Conservation (phyloP, 1,139 yeast species). For the Torulaspora pretoriensis region DNA sequence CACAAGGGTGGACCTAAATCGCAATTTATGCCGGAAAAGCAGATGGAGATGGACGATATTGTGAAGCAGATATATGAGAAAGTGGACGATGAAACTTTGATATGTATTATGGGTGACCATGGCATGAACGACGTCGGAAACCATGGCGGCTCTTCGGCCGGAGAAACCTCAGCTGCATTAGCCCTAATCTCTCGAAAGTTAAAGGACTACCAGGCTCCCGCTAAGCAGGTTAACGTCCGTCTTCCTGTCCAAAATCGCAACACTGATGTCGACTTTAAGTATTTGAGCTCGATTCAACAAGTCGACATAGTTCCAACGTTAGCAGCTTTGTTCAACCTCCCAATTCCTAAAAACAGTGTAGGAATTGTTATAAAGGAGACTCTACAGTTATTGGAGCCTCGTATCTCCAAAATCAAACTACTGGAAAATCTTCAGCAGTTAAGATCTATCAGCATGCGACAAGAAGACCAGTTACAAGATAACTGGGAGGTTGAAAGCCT, state of each 20-base stretch:
- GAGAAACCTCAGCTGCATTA: slow-evolving; percentile 87
- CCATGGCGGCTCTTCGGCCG: slow-evolving; percentile 91
- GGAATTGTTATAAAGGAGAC: slow-evolving; percentile 66
- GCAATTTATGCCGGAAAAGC: slow-evolving; percentile 73
- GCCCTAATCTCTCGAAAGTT: slow-evolving; percentile 64
- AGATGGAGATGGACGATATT: slow-evolving; percentile 75
- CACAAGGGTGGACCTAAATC: slow-evolving; percentile 93
- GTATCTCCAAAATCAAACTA: slow-evolving; percentile 41
- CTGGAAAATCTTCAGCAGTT: slow-evolving; percentile 64
- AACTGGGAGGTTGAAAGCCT: slow-evolving; percentile 29
- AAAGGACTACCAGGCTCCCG: slow-evolving; percentile 27
- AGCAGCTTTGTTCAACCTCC: slow-evolving; percentile 65
- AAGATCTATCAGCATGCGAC: slow-evolving; percentile 25
- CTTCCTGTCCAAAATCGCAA: slow-evolving; percentile 41
- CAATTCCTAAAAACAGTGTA: slow-evolving; percentile 80
- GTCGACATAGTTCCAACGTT: slow-evolving; percentile 87
- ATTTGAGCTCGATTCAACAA: slow-evolving; percentile 58
- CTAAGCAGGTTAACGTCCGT: slow-evolving; percentile 31
- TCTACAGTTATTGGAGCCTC: slow-evolving; percentile 48
- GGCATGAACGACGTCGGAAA: slow-evolving; percentile 90
- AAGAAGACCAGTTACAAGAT: slow-evolving; percentile 4
- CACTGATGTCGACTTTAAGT: slow-evolving; percentile 43
- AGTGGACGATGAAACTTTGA: slow-evolving; percentile 53
- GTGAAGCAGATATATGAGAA: slow-evolving; percentile 50
- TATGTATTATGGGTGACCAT: slow-evolving; percentile 87